Percentiles rank a stretch among this genome's conserved stretches.
Conservation (phyloP, 768 basidiomycete species). For the Collybia sp. region DNA sequence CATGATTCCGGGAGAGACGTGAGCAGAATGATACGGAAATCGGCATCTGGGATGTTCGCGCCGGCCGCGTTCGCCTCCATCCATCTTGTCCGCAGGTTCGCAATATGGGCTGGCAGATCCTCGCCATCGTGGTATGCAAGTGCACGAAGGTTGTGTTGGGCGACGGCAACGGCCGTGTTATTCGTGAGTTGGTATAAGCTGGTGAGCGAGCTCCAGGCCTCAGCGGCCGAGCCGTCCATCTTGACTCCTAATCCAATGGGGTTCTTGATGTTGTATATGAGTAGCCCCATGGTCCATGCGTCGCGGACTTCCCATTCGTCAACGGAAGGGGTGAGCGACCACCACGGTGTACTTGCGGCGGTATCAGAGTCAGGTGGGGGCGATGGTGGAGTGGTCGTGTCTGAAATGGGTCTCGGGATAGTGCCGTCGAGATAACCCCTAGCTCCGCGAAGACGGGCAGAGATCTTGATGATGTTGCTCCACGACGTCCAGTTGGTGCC, state of each 20-base stretch:
- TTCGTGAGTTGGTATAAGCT: constrained; percentile 3
- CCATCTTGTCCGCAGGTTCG: constrained; percentile 10
- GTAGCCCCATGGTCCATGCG: constrained; percentile 1
- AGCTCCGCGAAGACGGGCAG: no score
- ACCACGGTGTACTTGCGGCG: background rate
- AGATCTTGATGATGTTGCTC: no score
- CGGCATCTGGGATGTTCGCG: constrained; percentile 10
- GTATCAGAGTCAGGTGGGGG: no score
- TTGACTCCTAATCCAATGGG: constrained; percentile 13
- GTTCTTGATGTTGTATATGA: constrained; percentile 10
- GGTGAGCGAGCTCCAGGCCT: constrained; percentile 12
- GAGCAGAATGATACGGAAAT: constrained; percentile 13
- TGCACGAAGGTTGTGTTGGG: constrained; percentile 3
- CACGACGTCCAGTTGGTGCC: no score
- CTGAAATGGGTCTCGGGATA: no score
- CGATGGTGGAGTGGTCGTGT: no score
- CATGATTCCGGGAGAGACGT: constrained; percentile 12
- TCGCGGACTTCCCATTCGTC: constrained; percentile 1
- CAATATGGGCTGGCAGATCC: constrained; percentile 11
- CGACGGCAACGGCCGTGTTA: constrained; percentile 6
- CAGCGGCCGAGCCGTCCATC: constrained; percentile 8
- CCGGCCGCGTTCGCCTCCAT: constrained; percentile 10
- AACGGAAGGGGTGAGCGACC: background rate
- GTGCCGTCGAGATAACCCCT: no score
- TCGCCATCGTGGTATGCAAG: constrained; percentile 5